A percentile compares a stretch with the other conserved stretches of the same genome.
Evolutionary conservation across 2,329 filamentous ascomycete species (phyloP).

Genomic region (Ophiostoma australiae): DNA sequence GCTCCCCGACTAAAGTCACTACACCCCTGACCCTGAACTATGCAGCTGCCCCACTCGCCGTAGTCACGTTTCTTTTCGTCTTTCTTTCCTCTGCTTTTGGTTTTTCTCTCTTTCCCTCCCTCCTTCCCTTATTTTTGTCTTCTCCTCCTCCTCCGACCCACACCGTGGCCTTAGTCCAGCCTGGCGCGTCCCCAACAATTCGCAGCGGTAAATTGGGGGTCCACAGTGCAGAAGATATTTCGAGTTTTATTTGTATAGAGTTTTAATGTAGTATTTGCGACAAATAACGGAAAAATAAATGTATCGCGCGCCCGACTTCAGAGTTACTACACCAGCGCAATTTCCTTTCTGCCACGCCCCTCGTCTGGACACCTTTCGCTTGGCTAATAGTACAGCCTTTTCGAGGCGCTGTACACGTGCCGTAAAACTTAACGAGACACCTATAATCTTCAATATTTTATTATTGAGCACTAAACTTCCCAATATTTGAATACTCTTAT

Average conservation of each 20-base stretch:
- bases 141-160: not conserved
- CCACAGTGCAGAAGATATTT: not conserved
- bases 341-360: slow-evolving; percentile 9
- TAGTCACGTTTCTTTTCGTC: not conserved
- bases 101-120: not conserved
- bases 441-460: not conserved
- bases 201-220: slow-evolving; percentile 3
- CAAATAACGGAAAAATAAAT: not conserved
- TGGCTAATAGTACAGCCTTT: not conserved
- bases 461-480: not conserved
- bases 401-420: not conserved
- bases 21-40: not conserved
- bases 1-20: not conserved
- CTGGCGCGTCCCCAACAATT: slow-evolving; percentile 10
- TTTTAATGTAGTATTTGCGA: not conserved
- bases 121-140: not conserved
- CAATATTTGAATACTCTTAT: not conserved
- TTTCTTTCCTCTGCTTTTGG: not conserved
- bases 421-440: not conserved
- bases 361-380: not conserved
- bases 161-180: not conserved
- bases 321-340: not conserved
- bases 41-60: not conserved
- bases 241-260: not conserved
- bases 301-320: not conserved